A percentile compares a stretch with the other conserved stretches of the same genome.
phyloP scores from a whole-genome alignment of 2,329 filamentous ascomycete genomes.

The Trichoderma atroviride region DNA sequence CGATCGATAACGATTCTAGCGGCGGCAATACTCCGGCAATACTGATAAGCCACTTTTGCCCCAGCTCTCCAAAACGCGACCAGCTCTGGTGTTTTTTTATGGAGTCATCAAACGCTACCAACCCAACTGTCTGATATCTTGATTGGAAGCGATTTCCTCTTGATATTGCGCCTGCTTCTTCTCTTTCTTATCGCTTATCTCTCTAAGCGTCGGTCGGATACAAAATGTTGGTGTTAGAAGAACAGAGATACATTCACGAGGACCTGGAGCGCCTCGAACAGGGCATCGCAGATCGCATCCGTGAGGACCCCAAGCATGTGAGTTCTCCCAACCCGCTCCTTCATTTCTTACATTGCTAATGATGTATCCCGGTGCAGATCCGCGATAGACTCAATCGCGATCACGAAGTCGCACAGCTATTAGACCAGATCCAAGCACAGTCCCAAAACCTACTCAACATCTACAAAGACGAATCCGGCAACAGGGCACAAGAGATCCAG shows the following conservation, averaged over 20 bases:
- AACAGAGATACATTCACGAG: conserved; percentile 92
- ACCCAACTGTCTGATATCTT: background rate
- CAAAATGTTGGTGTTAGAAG: conserved; percentile 83
- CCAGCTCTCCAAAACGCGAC: conserved; percentile 18
- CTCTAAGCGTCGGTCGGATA: background rate
- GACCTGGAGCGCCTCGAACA: conserved; percentile 95
- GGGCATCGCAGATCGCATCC: conserved; percentile 84
- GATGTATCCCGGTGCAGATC: conserved; percentile 57
- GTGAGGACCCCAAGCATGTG: conserved; percentile 87
- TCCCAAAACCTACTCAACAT: conserved; percentile 78
- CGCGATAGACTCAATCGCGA: conserved; percentile 88
- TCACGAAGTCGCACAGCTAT: conserved; percentile 85
- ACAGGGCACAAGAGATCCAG: conserved; percentile 78
- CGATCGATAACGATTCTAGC: conserved; percentile 7
- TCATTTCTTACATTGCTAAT: conserved; percentile 17
- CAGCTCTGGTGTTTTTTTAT: conserved; percentile 18
- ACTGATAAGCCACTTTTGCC: conserved; percentile 20
- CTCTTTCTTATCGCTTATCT: background rate
- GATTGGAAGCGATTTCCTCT: background rate
- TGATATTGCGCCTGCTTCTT: background rate
- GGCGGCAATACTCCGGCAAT: conserved; percentile 40
- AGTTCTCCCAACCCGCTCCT: conserved; percentile 39
- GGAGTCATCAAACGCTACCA: background rate
- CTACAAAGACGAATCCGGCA: conserved; percentile 77
- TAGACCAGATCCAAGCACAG: conserved; percentile 85